phyloP scores from a whole-genome alignment of 1,284 basidiomycete species.

The Spongiforma sp. region DNA sequence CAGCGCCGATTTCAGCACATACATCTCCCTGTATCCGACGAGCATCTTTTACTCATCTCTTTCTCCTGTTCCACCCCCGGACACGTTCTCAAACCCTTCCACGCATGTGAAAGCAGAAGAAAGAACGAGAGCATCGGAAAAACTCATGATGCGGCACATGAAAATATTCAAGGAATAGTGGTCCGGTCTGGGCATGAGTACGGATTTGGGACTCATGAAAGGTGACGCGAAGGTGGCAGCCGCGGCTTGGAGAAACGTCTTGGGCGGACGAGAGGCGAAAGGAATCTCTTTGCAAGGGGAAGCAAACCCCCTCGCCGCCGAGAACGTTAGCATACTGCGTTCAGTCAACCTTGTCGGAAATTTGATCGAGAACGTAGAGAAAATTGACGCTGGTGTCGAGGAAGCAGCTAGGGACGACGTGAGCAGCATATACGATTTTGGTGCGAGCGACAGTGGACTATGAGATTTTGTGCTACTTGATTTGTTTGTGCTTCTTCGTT shows the following conservation, averaged over 20 bases:
- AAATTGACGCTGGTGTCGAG: conserved; percentile 61
- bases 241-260: conserved; percentile 92
- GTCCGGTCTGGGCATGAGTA: conserved; percentile 81
- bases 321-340: conserved; percentile 50
- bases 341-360: conserved; percentile 72
- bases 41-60: conserved; percentile 57
- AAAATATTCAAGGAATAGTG: conserved; percentile 93
- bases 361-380: conserved; percentile 59
- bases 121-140: conserved; percentile 68
- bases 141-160: conserved; percentile 90
- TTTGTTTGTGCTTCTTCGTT: too few relatives aligned
- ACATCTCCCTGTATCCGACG: conserved; percentile 29
- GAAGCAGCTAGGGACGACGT: conserved; percentile 66
- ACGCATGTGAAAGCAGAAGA: conserved; percentile 37
- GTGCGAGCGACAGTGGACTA: conserved; percentile 51
- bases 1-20: conserved; percentile 16
- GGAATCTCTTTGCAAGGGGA: conserved; percentile 53
- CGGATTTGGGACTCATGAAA: conserved; percentile 80
- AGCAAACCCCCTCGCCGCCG: conserved; percentile 11
- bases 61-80: conserved; percentile 39
- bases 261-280: conserved; percentile 77
- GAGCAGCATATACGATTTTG: conserved; percentile 76
- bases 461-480: conserved; percentile 15
- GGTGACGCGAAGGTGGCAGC: conserved; percentile 85
- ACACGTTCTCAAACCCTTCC: conserved; percentile 27